A percentile compares a stretch with the other conserved stretches of the same genome.
phyloP scores from a whole-genome alignment of 2,329 filamentous ascomycete genomes.

The Teratosphaeria destructans region DNA sequence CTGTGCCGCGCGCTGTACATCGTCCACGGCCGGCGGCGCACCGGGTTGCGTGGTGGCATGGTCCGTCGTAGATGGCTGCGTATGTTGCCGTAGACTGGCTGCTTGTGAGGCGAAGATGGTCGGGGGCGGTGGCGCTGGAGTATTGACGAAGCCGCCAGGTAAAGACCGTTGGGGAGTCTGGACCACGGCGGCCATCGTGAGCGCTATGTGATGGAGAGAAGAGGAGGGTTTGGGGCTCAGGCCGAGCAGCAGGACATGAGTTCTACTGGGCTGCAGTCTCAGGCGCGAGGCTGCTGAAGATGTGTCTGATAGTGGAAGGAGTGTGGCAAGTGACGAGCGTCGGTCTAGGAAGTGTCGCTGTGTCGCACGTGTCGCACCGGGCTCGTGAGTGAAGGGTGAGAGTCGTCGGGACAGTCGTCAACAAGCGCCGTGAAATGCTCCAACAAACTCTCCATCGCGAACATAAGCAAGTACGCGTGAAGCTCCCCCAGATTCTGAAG shows the following conservation, averaged over 20 bases:
- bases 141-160: conserved; percentile 67
- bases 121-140: conserved; percentile 44
- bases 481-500: neutral
- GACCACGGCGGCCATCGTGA: conserved; percentile 19
- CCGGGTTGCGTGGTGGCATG: conserved; percentile 4
- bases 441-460: neutral
- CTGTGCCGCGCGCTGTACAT: conserved; percentile 67
- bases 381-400: neutral
- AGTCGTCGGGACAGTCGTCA: neutral
- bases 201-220: neutral
- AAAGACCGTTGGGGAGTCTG: conserved; percentile 59
- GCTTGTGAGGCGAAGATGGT: conserved; percentile 25
- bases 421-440: neutral
- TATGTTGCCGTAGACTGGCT: conserved; percentile 18
- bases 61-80: conserved; percentile 8
- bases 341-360: neutral
- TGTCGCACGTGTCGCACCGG: neutral
- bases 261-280: neutral
- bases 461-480: neutral
- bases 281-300: neutral
- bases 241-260: neutral
- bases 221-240: neutral
- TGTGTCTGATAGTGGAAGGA: neutral
- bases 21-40: conserved; percentile 37
- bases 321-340: neutral